Evolutionary conservation across 345 rosid genomes (phyloP).

Genomic region (Citrus hindsii): DNA sequence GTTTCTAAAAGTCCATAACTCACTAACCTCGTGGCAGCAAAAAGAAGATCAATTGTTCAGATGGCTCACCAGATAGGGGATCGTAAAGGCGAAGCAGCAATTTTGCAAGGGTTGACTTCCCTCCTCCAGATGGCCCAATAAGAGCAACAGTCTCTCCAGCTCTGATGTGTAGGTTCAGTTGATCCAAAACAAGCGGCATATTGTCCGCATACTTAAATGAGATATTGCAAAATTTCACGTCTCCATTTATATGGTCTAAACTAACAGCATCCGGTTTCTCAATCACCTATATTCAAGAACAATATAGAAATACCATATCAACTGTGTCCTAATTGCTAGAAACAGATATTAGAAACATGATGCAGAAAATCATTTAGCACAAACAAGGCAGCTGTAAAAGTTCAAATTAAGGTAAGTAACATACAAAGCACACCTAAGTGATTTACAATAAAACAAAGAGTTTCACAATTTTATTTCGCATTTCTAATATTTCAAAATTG

Average conservation of each 20-base stretch:
- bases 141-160: conserved; percentile 95
- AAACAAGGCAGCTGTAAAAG: background rate
- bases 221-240: conserved; percentile 61
- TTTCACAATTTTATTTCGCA: background rate
- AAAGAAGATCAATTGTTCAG: background rate
- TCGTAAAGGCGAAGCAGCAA: conserved; percentile 92
- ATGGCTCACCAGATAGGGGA: conserved; percentile 60
- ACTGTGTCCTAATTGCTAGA: background rate
- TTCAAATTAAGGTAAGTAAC: background rate
- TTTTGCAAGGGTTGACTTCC: conserved; percentile 91
- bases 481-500: background rate
- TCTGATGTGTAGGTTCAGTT: conserved; percentile 68
- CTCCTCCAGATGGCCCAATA: conserved; percentile 97
- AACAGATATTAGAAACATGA: background rate
- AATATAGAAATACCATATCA: background rate
- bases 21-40: background rate
- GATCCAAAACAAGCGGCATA: conserved; percentile 55
- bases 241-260: conserved; percentile 62
- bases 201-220: conserved; percentile 66
- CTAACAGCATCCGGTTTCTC: conserved; percentile 58
- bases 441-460: background rate
- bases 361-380: background rate
- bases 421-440: background rate
- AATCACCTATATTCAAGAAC: conserved; percentile 45
- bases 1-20: background rate